A percentile compares a stretch with the other conserved stretches of the same genome.
These are phyloP conservation scores for Chrysoporthe cubensis DNA, from an alignment of 2,329 filamentous ascomycete species.

Conservation along the genomic window DNA sequence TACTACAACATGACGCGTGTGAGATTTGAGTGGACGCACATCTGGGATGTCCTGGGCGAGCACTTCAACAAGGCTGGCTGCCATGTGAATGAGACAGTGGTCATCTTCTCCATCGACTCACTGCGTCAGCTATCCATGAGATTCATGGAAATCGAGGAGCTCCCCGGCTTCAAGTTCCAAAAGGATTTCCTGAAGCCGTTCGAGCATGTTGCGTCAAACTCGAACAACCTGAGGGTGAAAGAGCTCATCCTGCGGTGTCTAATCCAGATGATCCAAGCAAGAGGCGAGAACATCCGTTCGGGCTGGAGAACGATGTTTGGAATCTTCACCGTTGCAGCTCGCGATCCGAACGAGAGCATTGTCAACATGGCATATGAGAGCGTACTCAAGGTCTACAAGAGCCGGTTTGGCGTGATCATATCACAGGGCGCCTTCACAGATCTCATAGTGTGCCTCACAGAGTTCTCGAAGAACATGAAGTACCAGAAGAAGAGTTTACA, in stretches of 20 bases:
- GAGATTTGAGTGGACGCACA: conserved; percentile 96
- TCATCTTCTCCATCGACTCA: conserved; percentile 96
- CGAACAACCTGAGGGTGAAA: conserved; percentile 88
- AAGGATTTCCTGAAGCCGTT: conserved; percentile 99
- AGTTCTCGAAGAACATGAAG: conserved; percentile 97
- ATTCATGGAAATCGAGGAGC: conserved; percentile 97
- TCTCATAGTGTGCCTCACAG: conserved; percentile 91
- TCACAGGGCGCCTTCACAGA: conserved; percentile 97
- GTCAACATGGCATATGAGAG: conserved; percentile 97
- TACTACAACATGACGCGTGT: conserved; percentile 99
- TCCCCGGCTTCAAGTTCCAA: conserved; percentile 99
- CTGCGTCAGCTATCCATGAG: conserved; percentile 95
- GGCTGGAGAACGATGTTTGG: conserved; percentile 99
- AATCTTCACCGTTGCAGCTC: conserved; percentile 93
- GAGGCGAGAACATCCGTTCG: conserved; percentile 94
- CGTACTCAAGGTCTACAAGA: conserved; percentile 93
- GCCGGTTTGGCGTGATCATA: conserved; percentile 93
- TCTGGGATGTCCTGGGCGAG: conserved; percentile 96
- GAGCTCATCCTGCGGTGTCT: conserved; percentile 96
- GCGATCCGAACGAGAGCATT: conserved; percentile 91
- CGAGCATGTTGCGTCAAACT: conserved; percentile 95
- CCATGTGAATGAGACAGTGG: conserved; percentile 93
- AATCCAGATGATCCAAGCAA: conserved; percentile 98
- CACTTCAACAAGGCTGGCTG: conserved; percentile 99
- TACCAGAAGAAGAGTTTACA: conserved; percentile 99